phyloP scores from a whole-genome alignment of 2,329 filamentous ascomycete genomes.

The Pseudopithomyces chartarum region DNA sequence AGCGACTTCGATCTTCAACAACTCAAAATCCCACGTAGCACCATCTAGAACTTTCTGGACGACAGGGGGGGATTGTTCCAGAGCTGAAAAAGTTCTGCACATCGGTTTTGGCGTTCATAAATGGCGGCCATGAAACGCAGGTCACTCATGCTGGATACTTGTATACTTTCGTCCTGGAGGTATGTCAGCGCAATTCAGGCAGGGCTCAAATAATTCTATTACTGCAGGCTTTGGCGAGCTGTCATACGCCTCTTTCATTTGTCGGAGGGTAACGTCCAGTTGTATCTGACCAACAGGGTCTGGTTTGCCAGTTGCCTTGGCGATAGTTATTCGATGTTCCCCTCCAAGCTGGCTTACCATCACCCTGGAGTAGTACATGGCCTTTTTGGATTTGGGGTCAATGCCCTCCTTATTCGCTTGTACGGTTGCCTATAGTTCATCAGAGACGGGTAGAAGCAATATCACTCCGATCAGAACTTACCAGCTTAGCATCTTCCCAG shows the following conservation, averaged over 20 bases:
- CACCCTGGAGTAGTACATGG: conserved; percentile 32
- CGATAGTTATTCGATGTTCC: conserved; percentile 22
- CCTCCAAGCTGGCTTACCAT: conserved; percentile 35
- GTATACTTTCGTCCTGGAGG: conserved; percentile 29
- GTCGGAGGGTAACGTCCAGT: conserved; percentile 25
- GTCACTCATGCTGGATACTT: conserved; percentile 36
- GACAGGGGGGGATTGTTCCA: conserved; percentile 25
- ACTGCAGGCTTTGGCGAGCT: conserved; percentile 26
- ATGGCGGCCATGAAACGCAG: conserved; percentile 42
- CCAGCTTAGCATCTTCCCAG: conserved; percentile 42
- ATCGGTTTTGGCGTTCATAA: conserved; percentile 29
- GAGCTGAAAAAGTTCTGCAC: conserved; percentile 29
- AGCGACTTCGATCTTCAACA: conserved; percentile 21
- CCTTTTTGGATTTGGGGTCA: conserved; percentile 24
- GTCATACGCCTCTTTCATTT: conserved; percentile 33
- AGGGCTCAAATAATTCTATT: background rate
- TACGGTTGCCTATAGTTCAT: conserved; percentile 31
- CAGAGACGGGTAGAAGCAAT: conserved; percentile 1
- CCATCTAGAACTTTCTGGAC: conserved; percentile 25
- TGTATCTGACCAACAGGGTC: conserved; percentile 25
- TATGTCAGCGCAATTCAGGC: conserved; percentile 12
- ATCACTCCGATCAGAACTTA: conserved; percentile 17
- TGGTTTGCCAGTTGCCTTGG: conserved; percentile 6
- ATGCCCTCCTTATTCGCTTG: conserved; percentile 34
- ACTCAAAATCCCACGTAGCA: conserved; percentile 28